Conservation (phyloP, 2,329 filamentous ascomycete genomes). For the Alternaria sp. region DNA sequence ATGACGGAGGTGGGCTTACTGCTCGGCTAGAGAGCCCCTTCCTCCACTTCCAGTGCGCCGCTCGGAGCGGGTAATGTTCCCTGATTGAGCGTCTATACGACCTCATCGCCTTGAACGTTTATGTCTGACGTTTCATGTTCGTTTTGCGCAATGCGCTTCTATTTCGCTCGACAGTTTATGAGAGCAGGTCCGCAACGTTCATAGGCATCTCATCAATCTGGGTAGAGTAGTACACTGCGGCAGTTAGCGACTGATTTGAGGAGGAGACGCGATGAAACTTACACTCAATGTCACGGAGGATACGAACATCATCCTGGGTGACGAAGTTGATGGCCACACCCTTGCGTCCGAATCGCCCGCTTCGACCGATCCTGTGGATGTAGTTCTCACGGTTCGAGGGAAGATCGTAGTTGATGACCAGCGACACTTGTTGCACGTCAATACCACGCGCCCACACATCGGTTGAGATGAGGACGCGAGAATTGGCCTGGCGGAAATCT, state of each 20-base stretch:
- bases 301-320: slow-evolving; percentile 96
- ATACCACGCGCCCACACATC: slow-evolving; percentile 99
- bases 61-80: slow-evolving; percentile 30
- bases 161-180: slow-evolving; percentile 24
- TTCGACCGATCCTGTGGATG: slow-evolving; percentile 97
- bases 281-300: slow-evolving; percentile 96
- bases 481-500: slow-evolving; percentile 97
- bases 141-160: neutral
- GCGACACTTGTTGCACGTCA: slow-evolving; percentile 96
- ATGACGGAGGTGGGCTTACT: slow-evolving; percentile 29
- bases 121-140: neutral
- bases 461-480: slow-evolving; percentile 93
- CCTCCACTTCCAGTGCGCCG: slow-evolving; percentile 41
- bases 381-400: slow-evolving; percentile 99
- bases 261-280: slow-evolving; percentile 48
- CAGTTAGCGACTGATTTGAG: slow-evolving; percentile 44
- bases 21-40: slow-evolving; percentile 45
- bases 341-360: slow-evolving; percentile 94
- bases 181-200: slow-evolving; percentile 68
- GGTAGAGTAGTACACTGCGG: slow-evolving; percentile 86
- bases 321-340: slow-evolving; percentile 99
- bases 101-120: neutral
- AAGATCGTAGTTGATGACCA: slow-evolving; percentile 99
- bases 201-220: slow-evolving; percentile 99
- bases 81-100: neutral